Conservation (phyloP, 495 filamentous ascomycete genomes). For the Xylaria scruposa region DNA sequence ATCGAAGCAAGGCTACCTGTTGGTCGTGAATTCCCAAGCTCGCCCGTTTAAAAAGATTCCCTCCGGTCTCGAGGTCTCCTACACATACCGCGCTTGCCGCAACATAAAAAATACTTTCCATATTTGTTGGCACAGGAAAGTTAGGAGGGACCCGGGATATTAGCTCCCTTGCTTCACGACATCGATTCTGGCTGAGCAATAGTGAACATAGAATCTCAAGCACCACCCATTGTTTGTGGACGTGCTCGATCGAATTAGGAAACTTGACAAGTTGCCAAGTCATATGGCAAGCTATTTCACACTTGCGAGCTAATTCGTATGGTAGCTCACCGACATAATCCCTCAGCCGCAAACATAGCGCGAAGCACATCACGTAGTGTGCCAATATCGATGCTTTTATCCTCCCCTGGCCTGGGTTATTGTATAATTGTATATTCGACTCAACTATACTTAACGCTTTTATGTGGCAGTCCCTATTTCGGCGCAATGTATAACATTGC, state of each 20-base stretch:
- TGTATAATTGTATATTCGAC: constrained; percentile 5
- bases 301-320: neutral
- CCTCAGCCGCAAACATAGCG: neutral
- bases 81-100: neutral
- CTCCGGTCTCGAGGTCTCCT: neutral
- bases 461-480: neutral
- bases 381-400: neutral
- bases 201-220: neutral
- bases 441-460: neutral
- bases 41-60: neutral
- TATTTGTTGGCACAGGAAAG: neutral
- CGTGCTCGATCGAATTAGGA: neutral
- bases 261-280: neutral
- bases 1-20: neutral
- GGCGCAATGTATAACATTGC: neutral
- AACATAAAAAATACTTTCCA: neutral
- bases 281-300: constrained; percentile 2
- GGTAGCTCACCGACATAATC: neutral
- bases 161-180: constrained; percentile 7
- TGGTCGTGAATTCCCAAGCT: neutral
- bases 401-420: neutral
- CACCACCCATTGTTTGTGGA: neutral
- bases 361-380: neutral
- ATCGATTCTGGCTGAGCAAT: neutral
- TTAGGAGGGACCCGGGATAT: neutral